Evolutionary conservation across 257 asterid species (phyloP), one percentile per base, ranked within the genome.

Genomic region (Haberlea rhodopensis): DNA sequence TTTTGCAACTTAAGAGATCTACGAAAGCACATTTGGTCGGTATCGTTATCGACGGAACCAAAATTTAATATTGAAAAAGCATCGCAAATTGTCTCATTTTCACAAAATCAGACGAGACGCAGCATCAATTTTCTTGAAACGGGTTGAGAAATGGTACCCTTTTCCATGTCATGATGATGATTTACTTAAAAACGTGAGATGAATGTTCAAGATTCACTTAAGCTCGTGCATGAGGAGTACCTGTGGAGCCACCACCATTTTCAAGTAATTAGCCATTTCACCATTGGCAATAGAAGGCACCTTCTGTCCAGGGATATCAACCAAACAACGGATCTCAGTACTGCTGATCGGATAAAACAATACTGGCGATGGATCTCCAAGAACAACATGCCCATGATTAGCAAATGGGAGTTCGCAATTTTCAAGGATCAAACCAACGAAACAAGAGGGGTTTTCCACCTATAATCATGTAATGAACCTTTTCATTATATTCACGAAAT

Each of bases 321-420:
- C 87, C 73, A 85, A 72, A 74, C 87, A 85, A 2, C 89, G 85
- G 23, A 82, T 72, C 63, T 85, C 92, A 1, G 84, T 85, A 20
- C 82, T 82, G 77, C 85, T 85, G 71, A 85, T 82, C 34, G 79
- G 82, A 60, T 82, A 85, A 29, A 83, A 76, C 43, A 80, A 45
- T 62, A 85, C 72, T 15, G 87, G 86, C 0, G 91, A 82, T 29
- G 85, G 89, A 57, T 80, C 88, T 8, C 75, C 87, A 0, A 85
- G 76, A 24, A 85, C 66, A 40, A 82, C 82, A 60, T 76, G 85
- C 13, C 85, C 89, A 22, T 82, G 89, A 72, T 85, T 80, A 34
- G 77, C 73, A 67, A 71, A 62, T 19, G 87, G 89, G 67, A 82
- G 87, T 0, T 80, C 63, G 22, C 85, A 80, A 24, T 82, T 80